These are phyloP conservation scores for Copromyces sp. DNA, from an alignment of 495 filamentous ascomycete species.

Conservation along the genomic window DNA sequence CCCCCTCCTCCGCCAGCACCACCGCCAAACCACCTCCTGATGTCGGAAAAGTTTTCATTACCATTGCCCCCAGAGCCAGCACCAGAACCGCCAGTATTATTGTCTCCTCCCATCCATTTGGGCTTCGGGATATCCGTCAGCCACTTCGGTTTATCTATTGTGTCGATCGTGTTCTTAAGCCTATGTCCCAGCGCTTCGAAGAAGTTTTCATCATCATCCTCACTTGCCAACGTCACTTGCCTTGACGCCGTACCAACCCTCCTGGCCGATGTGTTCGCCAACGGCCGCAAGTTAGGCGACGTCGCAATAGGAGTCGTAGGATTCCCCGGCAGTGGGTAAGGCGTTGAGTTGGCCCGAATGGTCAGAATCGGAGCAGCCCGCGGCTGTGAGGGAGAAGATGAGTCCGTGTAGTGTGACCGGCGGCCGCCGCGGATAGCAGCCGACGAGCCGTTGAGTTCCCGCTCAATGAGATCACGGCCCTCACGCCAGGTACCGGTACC, in stretches of 20 bases:
- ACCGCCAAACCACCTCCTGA: constrained; percentile 37
- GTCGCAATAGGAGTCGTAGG: constrained; percentile 32
- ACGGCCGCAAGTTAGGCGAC: constrained; percentile 27
- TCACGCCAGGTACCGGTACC: constrained; percentile 87
- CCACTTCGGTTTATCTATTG: constrained; percentile 71
- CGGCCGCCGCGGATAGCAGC: constrained; percentile 20
- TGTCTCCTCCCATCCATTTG: constrained; percentile 69
- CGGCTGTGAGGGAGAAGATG: neutral
- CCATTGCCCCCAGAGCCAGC: constrained; percentile 13
- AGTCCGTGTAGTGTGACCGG: constrained; percentile 1
- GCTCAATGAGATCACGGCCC: constrained; percentile 85
- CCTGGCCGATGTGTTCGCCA: constrained; percentile 24
- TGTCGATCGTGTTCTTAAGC: constrained; percentile 85
- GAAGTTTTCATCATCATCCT: constrained; percentile 67
- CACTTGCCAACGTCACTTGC: constrained; percentile 19
- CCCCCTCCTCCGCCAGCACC: constrained; percentile 8
- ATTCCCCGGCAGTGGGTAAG: constrained; percentile 4
- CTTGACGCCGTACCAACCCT: constrained; percentile 14
- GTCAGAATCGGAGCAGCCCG: constrained; percentile 30
- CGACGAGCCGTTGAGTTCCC: constrained; percentile 61
- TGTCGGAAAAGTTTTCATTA: constrained; percentile 17
- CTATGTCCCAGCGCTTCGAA: constrained; percentile 75
- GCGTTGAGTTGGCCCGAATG: constrained; percentile 15
- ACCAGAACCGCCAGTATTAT: constrained; percentile 18
- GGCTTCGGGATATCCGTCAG: constrained; percentile 60